phyloP scores from a whole-genome alignment of 169 alveolate species.

The Eimeria falciformis region DNA sequence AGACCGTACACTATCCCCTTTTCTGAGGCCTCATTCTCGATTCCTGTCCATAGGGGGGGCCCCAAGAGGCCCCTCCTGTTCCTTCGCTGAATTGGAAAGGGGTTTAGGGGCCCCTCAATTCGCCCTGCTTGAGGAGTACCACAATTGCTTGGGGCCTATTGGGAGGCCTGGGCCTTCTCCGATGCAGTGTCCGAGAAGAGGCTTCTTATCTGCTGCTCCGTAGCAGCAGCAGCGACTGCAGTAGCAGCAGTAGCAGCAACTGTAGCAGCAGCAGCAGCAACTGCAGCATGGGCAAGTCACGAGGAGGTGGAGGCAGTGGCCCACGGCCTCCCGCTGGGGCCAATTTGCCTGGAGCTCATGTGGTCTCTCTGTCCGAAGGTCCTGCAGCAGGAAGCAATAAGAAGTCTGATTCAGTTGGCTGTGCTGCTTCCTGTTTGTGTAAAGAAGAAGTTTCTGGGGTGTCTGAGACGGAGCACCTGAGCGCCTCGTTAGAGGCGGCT shows the following conservation, averaged over 20 bases:
- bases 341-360: neutral
- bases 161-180: neutral
- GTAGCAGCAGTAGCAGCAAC: neutral
- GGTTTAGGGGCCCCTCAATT: neutral
- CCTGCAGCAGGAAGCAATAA: too few relatives aligned
- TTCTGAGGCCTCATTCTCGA: too few relatives aligned
- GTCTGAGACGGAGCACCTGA: neutral
- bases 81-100: too few relatives aligned
- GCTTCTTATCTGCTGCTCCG: neutral
- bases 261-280: slow-evolving; percentile 31
- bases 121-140: neutral
- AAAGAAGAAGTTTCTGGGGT: neutral
- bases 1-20: too few relatives aligned
- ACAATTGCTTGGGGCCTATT: neutral
- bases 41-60: too few relatives aligned
- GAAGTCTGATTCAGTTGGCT: too few relatives aligned
- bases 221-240: neutral
- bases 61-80: too few relatives aligned
- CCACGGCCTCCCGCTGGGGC: neutral
- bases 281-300: neutral
- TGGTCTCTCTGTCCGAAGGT: neutral
- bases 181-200: neutral
- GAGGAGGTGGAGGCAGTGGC: neutral
- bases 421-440: too few relatives aligned
- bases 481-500: neutral